Conservation (phyloP, 176 grass and related monocot genomes). For the Zoysia japonica region DNA sequence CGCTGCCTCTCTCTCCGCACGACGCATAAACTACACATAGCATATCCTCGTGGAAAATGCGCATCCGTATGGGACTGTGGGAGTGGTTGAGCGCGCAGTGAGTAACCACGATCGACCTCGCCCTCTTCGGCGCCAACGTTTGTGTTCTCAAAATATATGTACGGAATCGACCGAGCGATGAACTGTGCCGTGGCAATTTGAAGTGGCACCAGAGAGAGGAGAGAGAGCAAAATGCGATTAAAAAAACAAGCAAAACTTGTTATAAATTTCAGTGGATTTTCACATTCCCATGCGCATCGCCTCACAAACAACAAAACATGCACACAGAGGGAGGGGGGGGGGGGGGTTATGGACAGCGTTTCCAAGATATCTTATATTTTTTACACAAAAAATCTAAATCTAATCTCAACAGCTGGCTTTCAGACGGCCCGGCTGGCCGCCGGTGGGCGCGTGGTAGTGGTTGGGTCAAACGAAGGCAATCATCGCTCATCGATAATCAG, state of each 20-base stretch:
- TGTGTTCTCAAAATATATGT: neutral
- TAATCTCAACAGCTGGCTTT: neutral
- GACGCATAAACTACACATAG: neutral
- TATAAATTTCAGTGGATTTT: neutral
- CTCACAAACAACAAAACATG: neutral
- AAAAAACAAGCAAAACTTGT: neutral
- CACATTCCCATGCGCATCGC: constrained; percentile 2
- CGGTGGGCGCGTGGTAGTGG: neutral
- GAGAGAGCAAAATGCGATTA: neutral
- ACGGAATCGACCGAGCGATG: neutral
- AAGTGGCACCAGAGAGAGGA: neutral
- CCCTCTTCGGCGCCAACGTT: neutral
- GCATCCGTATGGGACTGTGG: neutral
- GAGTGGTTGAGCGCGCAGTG: neutral
- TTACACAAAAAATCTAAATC: neutral
- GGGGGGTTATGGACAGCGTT: no score
- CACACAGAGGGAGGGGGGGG: neutral
- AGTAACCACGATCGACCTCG: neutral
- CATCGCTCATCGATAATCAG: neutral
- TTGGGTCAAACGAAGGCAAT: constrained; percentile 9
- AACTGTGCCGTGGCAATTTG: neutral
- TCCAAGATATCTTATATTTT: neutral
- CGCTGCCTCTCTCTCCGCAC: neutral
- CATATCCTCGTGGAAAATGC: constrained; percentile 12
- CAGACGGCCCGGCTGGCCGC: neutral